Evolutionary conservation across 257 asterid species (phyloP), one percentile per base, ranked within the genome.

Genomic region (Lantana camara): DNA sequence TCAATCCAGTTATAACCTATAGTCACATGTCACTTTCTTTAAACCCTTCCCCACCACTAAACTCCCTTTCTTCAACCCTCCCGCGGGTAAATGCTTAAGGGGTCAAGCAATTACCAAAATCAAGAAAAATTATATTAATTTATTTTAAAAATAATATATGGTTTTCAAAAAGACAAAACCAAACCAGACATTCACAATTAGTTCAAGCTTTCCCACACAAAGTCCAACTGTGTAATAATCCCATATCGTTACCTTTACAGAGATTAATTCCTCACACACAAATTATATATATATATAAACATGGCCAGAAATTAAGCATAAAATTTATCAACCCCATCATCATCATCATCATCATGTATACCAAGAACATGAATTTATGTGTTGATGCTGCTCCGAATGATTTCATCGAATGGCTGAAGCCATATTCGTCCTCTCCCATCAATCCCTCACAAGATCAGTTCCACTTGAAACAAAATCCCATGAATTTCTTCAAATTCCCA

Each of bases 391-490:
- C 86, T 66, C 69, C 77, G 37, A 73, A 68, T 68, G 10, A 53
- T 70, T 78, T 66, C 69, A 76, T 81, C 68, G 89, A 83, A 75
- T 85, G 92, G 91, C 76, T 83, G 77, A 84, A 79, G 67, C 88
- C 89, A 74, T 68, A 76, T 66, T 44, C 47, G 12, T 27, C 78
- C 4, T 49, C 78, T 46, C 30, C 71, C 61, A 15, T 23, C 38
- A 44, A 77, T 22, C 32, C 68, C 9, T 49, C 67, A 16, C 81
- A 70, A 53, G 66, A 70, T 41, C 55, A 42, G 42, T 29, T 9
- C 40, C 60, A 41, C 9, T 41, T 13, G 16, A 41, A 41, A 14
- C 6, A 44, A 58, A 79, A 57, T 12, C 40, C 83, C 57, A 82
- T 77, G 84, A 77, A 29, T 76, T 76, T 75, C 85, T 83, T 85